Base-by-base conservation (phyloP, 768 basidiomycete genomes). In the Hygrocybe coccinea region DNA sequence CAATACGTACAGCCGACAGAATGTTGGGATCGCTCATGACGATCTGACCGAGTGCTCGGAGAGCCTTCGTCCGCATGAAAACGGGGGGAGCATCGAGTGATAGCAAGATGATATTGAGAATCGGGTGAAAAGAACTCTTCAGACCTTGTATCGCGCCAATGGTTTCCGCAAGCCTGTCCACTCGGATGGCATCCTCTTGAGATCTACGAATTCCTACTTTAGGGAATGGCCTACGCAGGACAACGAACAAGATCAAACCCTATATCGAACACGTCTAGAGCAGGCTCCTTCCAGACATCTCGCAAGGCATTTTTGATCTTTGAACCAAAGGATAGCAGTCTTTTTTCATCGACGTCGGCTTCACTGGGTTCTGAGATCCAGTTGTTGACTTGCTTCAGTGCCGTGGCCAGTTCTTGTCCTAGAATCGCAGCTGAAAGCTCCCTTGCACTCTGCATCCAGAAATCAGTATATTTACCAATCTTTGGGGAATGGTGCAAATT, bases 41-140 rank as follows among this genome's bases (percentile, higher is more conserved):
- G 47, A 98, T 89, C 64, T 91, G 85, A 3, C 93, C 90, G 3
- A 98, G 76, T 0, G 91, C 94, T 51, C 89, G 81, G 29, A 99
- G 74, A 0, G 95, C 95, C 68, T 98, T 98, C 0, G 94, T 95
- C 33, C 97, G 84, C 78, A 95, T 89, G 63, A 90, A 92, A 24
- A 98, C 93, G 3, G 86, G 82, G 3, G 89, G 81, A 0, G 90
- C 89, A 63, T 95, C 91, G 58, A 95, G 77, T 2, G 92, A 83
- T 52, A 77, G 73, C 17, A 98, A 67, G 29, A 97, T 84, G 35
- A 87, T 84, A 17, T 83, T 84, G 11, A 98, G 71, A 52, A 97
- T 89, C 0, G 90, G 85, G 43, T 89, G 83, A 68, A 95, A 95
- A 2, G 89, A 90, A 59, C 79, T 85, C 55, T 83, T 84, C 47